Evolutionary conservation across 805 yeast species (phyloP).

Genomic region (Yarrowia bubula): DNA sequence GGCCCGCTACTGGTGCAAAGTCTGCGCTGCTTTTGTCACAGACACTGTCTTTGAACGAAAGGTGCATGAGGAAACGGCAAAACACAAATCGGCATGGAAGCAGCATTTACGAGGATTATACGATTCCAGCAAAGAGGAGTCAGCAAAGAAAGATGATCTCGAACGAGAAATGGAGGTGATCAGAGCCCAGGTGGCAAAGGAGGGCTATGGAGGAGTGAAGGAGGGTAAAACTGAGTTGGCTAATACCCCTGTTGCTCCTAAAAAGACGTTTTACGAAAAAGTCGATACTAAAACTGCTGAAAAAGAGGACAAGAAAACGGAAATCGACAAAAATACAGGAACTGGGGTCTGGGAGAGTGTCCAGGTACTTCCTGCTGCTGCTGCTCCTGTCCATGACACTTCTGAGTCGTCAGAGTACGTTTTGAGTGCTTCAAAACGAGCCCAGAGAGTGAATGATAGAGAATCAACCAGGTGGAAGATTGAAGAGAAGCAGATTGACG

Average conservation of each 20-base stretch:
- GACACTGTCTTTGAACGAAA: constrained; percentile 26
- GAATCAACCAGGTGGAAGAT: constrained; percentile 9
- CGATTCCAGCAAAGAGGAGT: neutral
- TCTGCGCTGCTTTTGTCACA: constrained; percentile 24
- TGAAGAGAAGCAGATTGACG: constrained; percentile 32
- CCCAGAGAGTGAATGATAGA: neutral
- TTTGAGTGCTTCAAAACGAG: constrained; percentile 9
- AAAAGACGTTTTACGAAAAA: constrained; percentile 5
- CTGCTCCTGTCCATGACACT: neutral
- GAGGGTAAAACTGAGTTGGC: neutral
- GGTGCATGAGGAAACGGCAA: constrained; percentile 28
- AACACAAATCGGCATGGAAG: constrained; percentile 25
- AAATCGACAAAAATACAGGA: constrained; percentile 1
- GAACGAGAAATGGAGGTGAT: constrained; percentile 12
- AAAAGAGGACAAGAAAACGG: neutral
- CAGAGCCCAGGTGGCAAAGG: neutral
- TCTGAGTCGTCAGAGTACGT: neutral
- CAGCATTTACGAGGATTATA: constrained; percentile 28
- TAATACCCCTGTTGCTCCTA: neutral
- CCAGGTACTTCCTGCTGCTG: neutral
- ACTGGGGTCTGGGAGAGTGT: constrained; percentile 9
- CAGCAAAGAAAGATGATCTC: neutral
- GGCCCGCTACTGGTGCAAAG: constrained; percentile 24
- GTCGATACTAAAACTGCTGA: neutral
- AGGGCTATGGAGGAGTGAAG: neutral